Evolutionary conservation across 768 basidiomycete genomes (phyloP).

Genomic region (Xerocomellus intermedius): DNA sequence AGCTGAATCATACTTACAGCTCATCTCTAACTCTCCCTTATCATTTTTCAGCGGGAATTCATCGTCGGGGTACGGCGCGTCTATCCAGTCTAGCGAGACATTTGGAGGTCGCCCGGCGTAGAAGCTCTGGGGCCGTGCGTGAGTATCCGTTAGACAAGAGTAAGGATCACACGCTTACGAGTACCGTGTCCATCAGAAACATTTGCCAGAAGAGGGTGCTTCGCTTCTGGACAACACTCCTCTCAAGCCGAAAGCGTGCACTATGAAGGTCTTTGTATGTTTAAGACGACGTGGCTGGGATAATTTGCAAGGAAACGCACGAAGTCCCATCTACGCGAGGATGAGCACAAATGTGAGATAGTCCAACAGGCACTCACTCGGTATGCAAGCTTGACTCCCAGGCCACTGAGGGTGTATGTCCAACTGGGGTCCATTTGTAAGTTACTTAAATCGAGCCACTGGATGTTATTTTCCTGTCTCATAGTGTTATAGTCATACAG

Average conservation of each 20-base stretch:
- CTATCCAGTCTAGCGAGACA: conserved; percentile 51
- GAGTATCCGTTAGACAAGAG: neutral
- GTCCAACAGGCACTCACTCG: conserved; percentile 44
- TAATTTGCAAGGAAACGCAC: conserved; percentile 30
- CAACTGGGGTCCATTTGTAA: conserved; percentile 45
- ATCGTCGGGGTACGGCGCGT: conserved; percentile 54
- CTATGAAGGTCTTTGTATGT: conserved; percentile 52
- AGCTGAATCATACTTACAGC: conserved; percentile 37
- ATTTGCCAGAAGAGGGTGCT: conserved; percentile 66
- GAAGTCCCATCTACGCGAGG: conserved; percentile 50
- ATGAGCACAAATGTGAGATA: neutral
- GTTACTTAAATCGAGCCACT: conserved; percentile 58
- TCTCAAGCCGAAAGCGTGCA: conserved; percentile 56
- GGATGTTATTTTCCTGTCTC: conserved; percentile 38
- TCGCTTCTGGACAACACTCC: conserved; percentile 44
- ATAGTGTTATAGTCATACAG: conserved; percentile 7
- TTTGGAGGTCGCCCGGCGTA: conserved; percentile 58
- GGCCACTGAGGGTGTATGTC: conserved; percentile 58
- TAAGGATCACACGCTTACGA: conserved; percentile 38
- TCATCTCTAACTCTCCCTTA: conserved; percentile 37
- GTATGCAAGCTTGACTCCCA: conserved; percentile 55
- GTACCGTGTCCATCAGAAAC: conserved; percentile 61
- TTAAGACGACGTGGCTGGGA: neutral
- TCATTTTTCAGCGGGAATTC: conserved; percentile 33
- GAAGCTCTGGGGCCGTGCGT: conserved; percentile 46